Conservation (phyloP, 169 alveolate genomes). For the Plasmodium falciparum region DNA sequence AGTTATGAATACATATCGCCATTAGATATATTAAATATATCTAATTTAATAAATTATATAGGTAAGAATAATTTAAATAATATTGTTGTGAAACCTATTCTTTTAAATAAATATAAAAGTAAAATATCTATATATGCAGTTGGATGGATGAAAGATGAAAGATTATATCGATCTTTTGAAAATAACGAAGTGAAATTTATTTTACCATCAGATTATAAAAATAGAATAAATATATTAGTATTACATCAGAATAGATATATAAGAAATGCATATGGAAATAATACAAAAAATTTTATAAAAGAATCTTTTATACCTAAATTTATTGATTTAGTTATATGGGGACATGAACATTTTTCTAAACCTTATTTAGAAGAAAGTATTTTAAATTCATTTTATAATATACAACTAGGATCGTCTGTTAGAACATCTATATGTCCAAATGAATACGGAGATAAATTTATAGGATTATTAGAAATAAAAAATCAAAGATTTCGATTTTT, state of each 20-base stretch:
- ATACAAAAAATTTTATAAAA: constrained; percentile 88
- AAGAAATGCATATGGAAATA: constrained; percentile 88
- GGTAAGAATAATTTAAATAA: constrained; percentile 91
- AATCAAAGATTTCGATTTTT: constrained; percentile 87
- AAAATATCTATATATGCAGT: constrained; percentile 96
- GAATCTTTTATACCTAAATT: constrained; percentile 92
- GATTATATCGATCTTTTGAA: constrained; percentile 92
- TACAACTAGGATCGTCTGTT: constrained; percentile 93
- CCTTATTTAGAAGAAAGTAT: constrained; percentile 86
- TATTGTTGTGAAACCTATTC: constrained; percentile 92
- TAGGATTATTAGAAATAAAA: constrained; percentile 90
- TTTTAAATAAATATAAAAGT: constrained; percentile 91
- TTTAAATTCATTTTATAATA: constrained; percentile 89
- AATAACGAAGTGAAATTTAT: constrained; percentile 90
- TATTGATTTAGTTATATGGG: constrained; percentile 94
- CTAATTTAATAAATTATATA: constrained; percentile 92
- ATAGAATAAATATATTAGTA: constrained; percentile 93
- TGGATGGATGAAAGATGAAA: constrained; percentile 96
- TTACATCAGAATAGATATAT: constrained; percentile 96
- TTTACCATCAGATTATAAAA: constrained; percentile 86
- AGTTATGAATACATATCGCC: constrained; percentile 80
- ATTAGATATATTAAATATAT: constrained; percentile 79
- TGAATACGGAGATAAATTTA: constrained; percentile 93
- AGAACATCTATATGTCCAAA: constrained; percentile 95
- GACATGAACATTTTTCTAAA: constrained; percentile 97